A percentile compares a stretch with the other conserved stretches of the same genome.
Conservation (phyloP, 768 basidiomycete genomes). For the Pleurotus tuber-regium region DNA sequence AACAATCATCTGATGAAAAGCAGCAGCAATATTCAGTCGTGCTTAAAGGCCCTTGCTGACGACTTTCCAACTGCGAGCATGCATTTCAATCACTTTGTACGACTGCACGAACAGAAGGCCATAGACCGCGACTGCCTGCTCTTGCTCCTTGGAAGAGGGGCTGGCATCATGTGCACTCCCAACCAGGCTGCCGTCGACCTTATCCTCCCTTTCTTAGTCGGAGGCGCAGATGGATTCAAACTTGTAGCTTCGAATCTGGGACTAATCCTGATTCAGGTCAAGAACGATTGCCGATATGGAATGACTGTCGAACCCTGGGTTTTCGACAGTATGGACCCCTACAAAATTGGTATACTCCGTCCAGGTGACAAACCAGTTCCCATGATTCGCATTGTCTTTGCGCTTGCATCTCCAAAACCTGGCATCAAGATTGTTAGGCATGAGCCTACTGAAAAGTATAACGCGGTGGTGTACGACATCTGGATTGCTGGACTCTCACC, state of each 20-base stretch:
- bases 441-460: not conserved
- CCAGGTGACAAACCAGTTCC: slow-evolving; percentile 13
- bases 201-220: slow-evolving; percentile 20
- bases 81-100: slow-evolving; percentile 32
- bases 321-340: slow-evolving; percentile 25
- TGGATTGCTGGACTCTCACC: slow-evolving; percentile 18
- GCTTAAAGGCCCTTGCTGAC: slow-evolving; percentile 4
- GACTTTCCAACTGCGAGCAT: slow-evolving; percentile 19
- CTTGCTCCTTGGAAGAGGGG: slow-evolving; percentile 20
- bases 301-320: slow-evolving; percentile 10
- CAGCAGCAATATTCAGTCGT: too few relatives aligned
- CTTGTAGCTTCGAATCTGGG: slow-evolving; percentile 17
- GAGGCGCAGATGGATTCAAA: not conserved
- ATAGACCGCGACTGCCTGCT: slow-evolving; percentile 20
- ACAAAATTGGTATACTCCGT: slow-evolving; percentile 16
- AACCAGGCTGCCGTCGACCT: slow-evolving; percentile 20
- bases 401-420: slow-evolving; percentile 14
- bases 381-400: slow-evolving; percentile 22
- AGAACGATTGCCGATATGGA: slow-evolving; percentile 19
- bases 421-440: not conserved
- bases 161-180: slow-evolving; percentile 25
- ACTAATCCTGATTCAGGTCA: slow-evolving; percentile 24
- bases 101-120: slow-evolving; percentile 21
- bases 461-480: slow-evolving; percentile 14
- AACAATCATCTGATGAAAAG: too few relatives aligned